Evolutionary conservation across 306 rosid species (phyloP), one percentile per base, ranked within the genome.

Genomic region (Dryas drummondii): DNA sequence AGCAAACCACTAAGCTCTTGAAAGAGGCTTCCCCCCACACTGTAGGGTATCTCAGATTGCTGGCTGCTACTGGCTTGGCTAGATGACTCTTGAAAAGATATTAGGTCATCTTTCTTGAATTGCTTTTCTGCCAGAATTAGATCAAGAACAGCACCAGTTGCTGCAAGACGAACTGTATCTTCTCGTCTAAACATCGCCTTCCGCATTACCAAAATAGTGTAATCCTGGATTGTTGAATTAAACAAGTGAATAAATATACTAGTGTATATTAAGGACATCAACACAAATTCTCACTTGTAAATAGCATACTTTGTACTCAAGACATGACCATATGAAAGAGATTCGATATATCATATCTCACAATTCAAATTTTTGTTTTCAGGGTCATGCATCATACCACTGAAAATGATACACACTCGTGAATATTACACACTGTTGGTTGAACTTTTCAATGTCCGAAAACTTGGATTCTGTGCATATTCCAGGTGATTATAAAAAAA

Each of bases 51-150:
- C 76, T 76, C 76, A 76, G 81, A 80, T 72, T 79, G 79, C 75
- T 83, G 86, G 78, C 86, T 83, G 60, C 76, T 58, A 50, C 84
- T 76, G 68, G 87, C 87, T 72, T 83, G 87, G 82, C 84, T 83
- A 37, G 87, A 67, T 19, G 87, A 83, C 71, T 83, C 84, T 76
- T 83, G 84, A 60, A 76, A 76, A 58, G 83, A 61, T 56, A 71
- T 66, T 13, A 47, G 40, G 7, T 72, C 78, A 40, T 80, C 76
- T 72, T 50, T 79, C 76, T 52, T 80, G n/a, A 79, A 80, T 76
- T 80, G 78, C 76, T 76, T 83, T 72, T 83, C 87, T 40, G 69
- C 75, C 32, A 79, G 53, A 58, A 83, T 80, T 15, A 83, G 79
- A 62, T 83, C 75, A 69, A 83, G 80, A 53, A 83, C 54, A 13